These are phyloP conservation scores for Emericellopsis terricola DNA, from an alignment of 495 filamentous ascomycete species.

Conservation along the genomic window DNA sequence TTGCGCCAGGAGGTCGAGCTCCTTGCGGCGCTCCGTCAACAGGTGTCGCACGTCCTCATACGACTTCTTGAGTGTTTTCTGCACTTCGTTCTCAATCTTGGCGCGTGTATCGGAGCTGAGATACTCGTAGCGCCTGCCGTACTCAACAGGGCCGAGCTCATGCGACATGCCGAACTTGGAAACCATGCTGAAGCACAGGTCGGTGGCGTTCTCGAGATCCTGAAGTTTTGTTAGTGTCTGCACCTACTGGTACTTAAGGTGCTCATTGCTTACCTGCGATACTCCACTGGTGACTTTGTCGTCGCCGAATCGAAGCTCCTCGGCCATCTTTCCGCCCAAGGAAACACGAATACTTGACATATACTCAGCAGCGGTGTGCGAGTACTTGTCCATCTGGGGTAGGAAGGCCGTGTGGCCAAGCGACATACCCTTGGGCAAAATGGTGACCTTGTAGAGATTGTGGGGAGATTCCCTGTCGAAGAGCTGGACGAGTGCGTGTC, in stretches of 20 bases:
- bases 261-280: constrained; percentile 50
- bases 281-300: constrained; percentile 79
- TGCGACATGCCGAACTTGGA: constrained; percentile 78
- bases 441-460: constrained; percentile 89
- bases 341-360: constrained; percentile 60
- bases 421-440: constrained; percentile 74
- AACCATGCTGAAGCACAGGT: constrained; percentile 67
- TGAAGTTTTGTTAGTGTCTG: too few species aligned
- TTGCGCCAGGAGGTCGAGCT: constrained; percentile 71
- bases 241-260: too few species aligned
- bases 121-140: constrained; percentile 55
- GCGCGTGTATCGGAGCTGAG: constrained; percentile 72
- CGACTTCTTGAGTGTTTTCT: constrained; percentile 66
- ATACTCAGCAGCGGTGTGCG: constrained; percentile 52
- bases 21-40: constrained; percentile 50
- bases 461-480: constrained; percentile 48
- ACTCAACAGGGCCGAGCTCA: constrained; percentile 75
- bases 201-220: constrained; percentile 72
- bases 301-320: constrained; percentile 77
- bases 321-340: constrained; percentile 87
- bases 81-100: constrained; percentile 73
- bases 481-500: constrained; percentile 78
- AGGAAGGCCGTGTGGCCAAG: constrained; percentile 73
- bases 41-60: constrained; percentile 55
- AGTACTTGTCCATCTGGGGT: constrained; percentile 80